These are phyloP conservation scores for Vitis hybrid DNA, from an alignment of 177 flowering plant species.

Conservation along the genomic window DNA sequence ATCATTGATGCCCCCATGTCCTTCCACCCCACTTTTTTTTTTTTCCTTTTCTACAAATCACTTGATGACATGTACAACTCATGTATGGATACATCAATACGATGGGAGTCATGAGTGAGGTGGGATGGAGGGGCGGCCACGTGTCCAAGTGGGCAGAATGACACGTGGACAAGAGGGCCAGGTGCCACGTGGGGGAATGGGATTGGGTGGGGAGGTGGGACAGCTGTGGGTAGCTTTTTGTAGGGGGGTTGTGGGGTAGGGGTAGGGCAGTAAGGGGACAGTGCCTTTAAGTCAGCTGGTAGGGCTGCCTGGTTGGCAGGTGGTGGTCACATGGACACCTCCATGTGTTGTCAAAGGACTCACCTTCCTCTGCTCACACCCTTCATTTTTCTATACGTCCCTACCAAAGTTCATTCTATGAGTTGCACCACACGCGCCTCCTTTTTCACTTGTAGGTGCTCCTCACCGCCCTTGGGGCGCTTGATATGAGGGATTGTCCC, in stretches of 20 bases:
- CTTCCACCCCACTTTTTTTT: no score
- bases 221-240: constrained; percentile 9
- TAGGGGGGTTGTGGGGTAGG: not conserved
- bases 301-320: constrained; percentile 43
- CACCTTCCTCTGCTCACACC: no score
- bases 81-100: no score
- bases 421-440: not conserved
- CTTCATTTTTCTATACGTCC: no score
- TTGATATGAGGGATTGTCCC: not conserved
- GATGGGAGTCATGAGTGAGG: rapidly evolving
- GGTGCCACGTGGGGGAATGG: constrained; percentile 4
- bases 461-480: not conserved
- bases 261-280: constrained; percentile 24
- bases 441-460: not conserved
- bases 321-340: constrained; percentile 32
- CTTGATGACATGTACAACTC: not conserved
- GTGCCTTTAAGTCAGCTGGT: constrained; percentile 23
- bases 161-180: not conserved
- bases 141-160: no score
- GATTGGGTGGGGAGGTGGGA: constrained; percentile 14
- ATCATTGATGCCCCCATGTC: not conserved
- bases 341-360: constrained; percentile 24
- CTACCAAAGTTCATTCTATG: no score
- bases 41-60: no score
- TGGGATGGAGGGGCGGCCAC: no score